A percentile compares a stretch with the other conserved stretches of the same genome.
Evolutionary conservation across 768 basidiomycete species (phyloP).

Genomic region (Suillus hirtellus): DNA sequence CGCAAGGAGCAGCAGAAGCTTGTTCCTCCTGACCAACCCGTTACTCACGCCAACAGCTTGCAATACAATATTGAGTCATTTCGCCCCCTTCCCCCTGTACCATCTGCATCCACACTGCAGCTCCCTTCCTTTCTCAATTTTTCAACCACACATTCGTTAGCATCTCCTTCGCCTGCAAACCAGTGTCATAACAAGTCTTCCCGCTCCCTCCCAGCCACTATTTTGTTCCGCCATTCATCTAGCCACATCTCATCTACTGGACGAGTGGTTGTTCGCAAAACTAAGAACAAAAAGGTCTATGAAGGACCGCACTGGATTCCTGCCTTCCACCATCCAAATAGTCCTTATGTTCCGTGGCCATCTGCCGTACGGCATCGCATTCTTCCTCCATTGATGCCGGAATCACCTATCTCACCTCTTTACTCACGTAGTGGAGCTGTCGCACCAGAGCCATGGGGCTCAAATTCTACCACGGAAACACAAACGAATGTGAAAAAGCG

Average conservation of each 20-base stretch:
- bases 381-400: conserved; percentile 39
- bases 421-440: conserved; percentile 40
- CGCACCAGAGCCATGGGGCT: conserved; percentile 43
- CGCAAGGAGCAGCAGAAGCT: neutral
- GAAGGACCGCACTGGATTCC: conserved; percentile 37
- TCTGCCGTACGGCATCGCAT: conserved; percentile 42
- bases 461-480: conserved; percentile 21
- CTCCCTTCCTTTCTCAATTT: conserved; percentile 40
- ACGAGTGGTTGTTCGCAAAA: conserved; percentile 15
- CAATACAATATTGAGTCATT: conserved; percentile 19
- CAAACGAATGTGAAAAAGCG: conserved; percentile 21
- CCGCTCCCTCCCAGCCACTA: conserved; percentile 20
- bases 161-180: conserved; percentile 15
- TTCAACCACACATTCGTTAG: conserved; percentile 22
- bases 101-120: conserved; percentile 39
- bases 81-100: conserved; percentile 35
- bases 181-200: conserved; percentile 9
- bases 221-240: conserved; percentile 19
- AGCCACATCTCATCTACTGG: conserved; percentile 20
- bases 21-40: conserved; percentile 13
- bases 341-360: conserved; percentile 56
- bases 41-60: conserved; percentile 18
- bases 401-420: conserved; percentile 36
- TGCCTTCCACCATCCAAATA: conserved; percentile 49
- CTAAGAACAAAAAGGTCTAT: conserved; percentile 23